Evolutionary conservation across 108 stramenopile genomes (phyloP), one percentile per base, ranked within the genome.

Genomic region (Fistulifera solaris): DNA sequence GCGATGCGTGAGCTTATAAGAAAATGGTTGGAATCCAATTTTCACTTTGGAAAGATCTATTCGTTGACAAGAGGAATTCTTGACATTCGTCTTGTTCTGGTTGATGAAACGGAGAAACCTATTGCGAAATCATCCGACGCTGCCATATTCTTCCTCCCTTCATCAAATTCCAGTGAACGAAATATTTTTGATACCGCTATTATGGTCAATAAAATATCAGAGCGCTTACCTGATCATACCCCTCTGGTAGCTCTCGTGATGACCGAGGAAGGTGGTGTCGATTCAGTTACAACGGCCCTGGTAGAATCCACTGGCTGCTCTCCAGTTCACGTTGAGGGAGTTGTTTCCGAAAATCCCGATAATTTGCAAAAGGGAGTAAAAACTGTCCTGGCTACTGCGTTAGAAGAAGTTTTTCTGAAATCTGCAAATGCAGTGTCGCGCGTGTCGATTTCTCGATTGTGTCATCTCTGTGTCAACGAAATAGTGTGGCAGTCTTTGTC

Each of bases 261-360:
- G 19, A 11, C 11, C 44, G 19, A 45, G 44, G 44, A 46, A 3
- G 21, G 11, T 18, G 44, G 17, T 8, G 44, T 3, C 21, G 44
- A 46, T 10, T 8, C 17, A 46, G 2, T 10, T 5, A 10, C 3
- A 8, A 35, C 31, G 3, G 3, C 6, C 8, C 6, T 35, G 3
- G 31, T 35, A 6, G 31, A 35, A 35, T 35, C 31, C 31, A 35
- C 3, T 35, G 8, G 8, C 31, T 35, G n/a, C n/a, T 70, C 3
- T 81, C 83, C 15, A 75, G 46, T 6, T 50, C 54, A 52, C 60
- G 83, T 51, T 68, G 78, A 39, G 53, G 49, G 27, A 67, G 75
- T 63, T 54, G 83, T 41, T 69, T 80, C 5, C 21, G 41, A 49
- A 71, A 61, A 35, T 8, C 31, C 31, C 31, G 31, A 35, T 6